Base-by-base conservation (phyloP, 2,329 filamentous ascomycete species). In the Dryadomyces sulphureus region DNA sequence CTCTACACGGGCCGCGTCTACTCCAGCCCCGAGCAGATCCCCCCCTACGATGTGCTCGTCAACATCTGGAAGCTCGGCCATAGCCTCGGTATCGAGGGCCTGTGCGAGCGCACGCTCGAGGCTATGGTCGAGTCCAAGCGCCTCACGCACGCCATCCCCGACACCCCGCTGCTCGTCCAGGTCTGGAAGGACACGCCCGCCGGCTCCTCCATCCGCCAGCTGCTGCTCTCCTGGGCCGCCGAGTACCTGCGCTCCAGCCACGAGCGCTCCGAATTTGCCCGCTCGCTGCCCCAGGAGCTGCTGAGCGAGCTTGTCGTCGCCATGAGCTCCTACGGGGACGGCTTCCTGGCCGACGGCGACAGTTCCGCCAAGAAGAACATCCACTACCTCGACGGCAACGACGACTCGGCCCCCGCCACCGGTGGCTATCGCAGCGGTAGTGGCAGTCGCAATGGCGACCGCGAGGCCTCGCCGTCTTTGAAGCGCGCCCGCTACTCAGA, bases 101-200 rank as follows among this genome's bases (percentile, higher is more conserved):
- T 79, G 20, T 77, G 73, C 48, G 70, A 75, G 24, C 66, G 68
- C 45, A 67, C 68, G 1, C 68, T 80, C 3, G 69, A 72, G 32
- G 68, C 69, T 38, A 79, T 81, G 76, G 57, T 64, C 16, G 72
- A 78, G 49, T 71, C 67, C 49, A 65, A 74, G 27, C 66, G 66
- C 12, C 53, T 67, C 24, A 78, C 74, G 0, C 62, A 67, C 43
- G 62, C 64, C 17, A 79, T 80, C 38, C 77, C 77, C 1, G 68
- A 73, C 4, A 73, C 74, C 0, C 70, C 72, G 2, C 63, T 79
- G 1, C 67, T 80, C 6, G 70, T 79, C 1, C 68, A 74, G 53
- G 75, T 77, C 7, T 80, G 76, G 75, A 68, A 72, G 42, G 73
- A 79, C 44, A 78, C 75, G 0, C 73, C 74, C 0, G 72, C 75